Evolutionary conservation across 495 filamentous ascomycete genomes (phyloP).

Genomic region (Aspergillus funiculosus): DNA sequence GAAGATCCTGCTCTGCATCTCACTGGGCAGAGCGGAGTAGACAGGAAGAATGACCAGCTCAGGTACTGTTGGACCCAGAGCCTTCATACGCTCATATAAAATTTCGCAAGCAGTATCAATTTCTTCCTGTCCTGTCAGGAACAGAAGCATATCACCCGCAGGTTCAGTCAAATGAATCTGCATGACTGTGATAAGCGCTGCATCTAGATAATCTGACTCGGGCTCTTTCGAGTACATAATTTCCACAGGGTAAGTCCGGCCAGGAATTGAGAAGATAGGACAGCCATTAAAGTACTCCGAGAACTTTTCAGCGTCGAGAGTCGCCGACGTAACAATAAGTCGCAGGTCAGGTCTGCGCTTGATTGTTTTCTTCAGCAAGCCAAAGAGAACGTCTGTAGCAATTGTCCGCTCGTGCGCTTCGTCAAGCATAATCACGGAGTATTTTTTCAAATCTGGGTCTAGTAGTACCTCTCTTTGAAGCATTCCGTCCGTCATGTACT

Average conservation of each 20-base stretch:
- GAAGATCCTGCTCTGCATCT: constrained; percentile 93
- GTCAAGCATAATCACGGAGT: constrained; percentile 96
- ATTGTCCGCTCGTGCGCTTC: constrained; percentile 98
- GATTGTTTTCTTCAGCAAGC: constrained; percentile 87
- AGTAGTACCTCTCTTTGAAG: constrained; percentile 89
- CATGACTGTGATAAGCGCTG: constrained; percentile 94
- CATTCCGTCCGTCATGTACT: constrained; percentile 99
- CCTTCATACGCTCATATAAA: constrained; percentile 93
- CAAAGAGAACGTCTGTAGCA: constrained; percentile 91
- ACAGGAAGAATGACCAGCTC: constrained; percentile 92
- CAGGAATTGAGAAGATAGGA: constrained; percentile 94
- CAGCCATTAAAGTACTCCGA: constrained; percentile 90
- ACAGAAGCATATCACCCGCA: constrained; percentile 86
- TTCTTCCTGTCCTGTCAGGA: constrained; percentile 96
- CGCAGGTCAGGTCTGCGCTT: constrained; percentile 82
- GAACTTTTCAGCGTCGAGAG: constrained; percentile 96
- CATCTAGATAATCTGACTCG: constrained; percentile 92
- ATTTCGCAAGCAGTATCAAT: constrained; percentile 94
- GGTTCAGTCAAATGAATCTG: constrained; percentile 94
- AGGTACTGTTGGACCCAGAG: constrained; percentile 80
- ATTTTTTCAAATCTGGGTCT: constrained; percentile 79
- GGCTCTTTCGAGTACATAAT: constrained; percentile 92
- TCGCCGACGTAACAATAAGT: constrained; percentile 93
- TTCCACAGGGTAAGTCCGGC: constrained; percentile 90
- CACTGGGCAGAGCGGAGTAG: constrained; percentile 84